Evolutionary conservation across 2,329 filamentous ascomycete species (phyloP), one percentile per base, ranked within the genome.

Genomic region (Neofusicoccum umdonicola): DNA sequence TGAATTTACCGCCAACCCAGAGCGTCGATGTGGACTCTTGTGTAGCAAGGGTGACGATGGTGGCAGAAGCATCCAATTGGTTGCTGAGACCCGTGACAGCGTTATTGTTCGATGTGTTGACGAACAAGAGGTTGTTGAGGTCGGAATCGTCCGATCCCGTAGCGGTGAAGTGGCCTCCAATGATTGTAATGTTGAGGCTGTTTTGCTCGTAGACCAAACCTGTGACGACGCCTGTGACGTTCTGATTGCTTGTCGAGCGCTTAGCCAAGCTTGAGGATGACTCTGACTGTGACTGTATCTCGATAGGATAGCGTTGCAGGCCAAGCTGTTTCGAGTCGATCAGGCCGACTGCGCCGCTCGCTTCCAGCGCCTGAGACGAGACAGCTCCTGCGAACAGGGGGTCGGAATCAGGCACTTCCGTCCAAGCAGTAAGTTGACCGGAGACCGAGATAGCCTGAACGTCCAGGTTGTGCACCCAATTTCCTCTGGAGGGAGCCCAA

Each of bases 141-240:
- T 84, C 83, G 3, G 89, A 87, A 22, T 88, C 91, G 69, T 93
- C 86, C 7, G 84, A 84, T 13, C 85, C 86, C 35, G 82, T 86
- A 0, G 91, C 88, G 7, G 86, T 85, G 74, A 99, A 99, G 71
- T 93, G 92, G 1, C 95, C 95, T 56, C 89, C 95, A 34, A 98
- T 83, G 44, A 98, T 86, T 0, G 95, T 98, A 64, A 96, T 83
- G 76, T 97, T 97, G 68, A 87, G 85, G 65, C 81, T 82, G 67
- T 87, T 86, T 15, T 84, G 82, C 44, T 84, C 85, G 75, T 96
- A 92, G 73, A 96, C 97, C 2, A 88, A 79, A 35, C 92, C 95
- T 7, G 90, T 87, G 22, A 89, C 83, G n/a, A 96, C 88, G 35
- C 92, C 92, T 2, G 84, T 84, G 8, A 85, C 77, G 67, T 82